Evolutionary conservation across 441 rosid genomes (phyloP).

Genomic region (Syzygium malaccense): DNA sequence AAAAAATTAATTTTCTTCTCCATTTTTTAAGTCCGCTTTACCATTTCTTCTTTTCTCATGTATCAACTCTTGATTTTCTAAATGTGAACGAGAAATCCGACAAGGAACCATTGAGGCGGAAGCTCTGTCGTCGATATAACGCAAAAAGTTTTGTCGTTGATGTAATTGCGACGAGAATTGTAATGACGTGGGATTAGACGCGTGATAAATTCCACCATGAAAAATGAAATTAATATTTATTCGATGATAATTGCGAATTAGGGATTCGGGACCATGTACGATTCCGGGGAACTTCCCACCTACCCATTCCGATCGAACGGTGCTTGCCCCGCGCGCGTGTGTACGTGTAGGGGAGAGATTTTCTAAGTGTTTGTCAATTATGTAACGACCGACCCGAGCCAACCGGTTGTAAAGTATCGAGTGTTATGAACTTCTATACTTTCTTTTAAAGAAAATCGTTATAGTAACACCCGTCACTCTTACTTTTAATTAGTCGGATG

Average conservation of each 20-base stretch:
- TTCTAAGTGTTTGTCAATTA: too few species aligned
- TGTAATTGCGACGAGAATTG: background rate
- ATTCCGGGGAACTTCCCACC: background rate
- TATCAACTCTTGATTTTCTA: background rate
- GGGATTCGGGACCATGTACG: background rate
- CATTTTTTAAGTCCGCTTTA: background rate
- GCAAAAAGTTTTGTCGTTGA: background rate
- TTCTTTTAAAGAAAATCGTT: too few species aligned
- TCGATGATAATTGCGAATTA: background rate
- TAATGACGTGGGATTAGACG: background rate
- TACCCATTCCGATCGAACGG: too few species aligned
- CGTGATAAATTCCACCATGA: background rate
- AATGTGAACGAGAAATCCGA: background rate
- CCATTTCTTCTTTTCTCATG: background rate
- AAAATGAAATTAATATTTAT: background rate
- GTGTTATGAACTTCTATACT: too few species aligned
- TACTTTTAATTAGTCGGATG: too few species aligned
- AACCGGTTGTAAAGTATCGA: too few species aligned
- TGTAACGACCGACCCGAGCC: too few species aligned
- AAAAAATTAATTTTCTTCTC: background rate
- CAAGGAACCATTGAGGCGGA: background rate
- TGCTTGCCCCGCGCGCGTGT: too few species aligned
- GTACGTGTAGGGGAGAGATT: too few species aligned
- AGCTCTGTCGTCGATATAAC: background rate
- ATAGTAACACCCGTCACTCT: too few species aligned